Evolutionary conservation across 2,329 filamentous ascomycete genomes (phyloP).

Genomic region (Mycosphaerella sp.): DNA sequence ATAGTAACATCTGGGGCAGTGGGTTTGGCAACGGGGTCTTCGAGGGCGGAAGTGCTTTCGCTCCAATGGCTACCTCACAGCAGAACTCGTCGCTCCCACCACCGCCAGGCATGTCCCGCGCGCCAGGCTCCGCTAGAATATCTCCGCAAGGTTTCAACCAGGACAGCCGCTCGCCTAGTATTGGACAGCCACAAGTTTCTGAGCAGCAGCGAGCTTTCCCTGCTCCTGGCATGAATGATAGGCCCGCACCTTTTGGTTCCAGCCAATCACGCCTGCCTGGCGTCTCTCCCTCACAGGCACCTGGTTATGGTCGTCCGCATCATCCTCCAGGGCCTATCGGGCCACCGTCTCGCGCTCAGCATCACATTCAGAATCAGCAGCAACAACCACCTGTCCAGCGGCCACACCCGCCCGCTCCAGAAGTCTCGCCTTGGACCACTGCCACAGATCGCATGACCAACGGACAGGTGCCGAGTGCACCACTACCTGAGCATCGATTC

Average conservation of each 20-base stretch:
- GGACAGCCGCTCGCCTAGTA: slow-evolving; percentile 24
- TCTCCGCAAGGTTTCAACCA: slow-evolving; percentile 29
- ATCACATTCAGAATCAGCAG: slow-evolving; percentile 21
- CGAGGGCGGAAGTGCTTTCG: slow-evolving; percentile 36
- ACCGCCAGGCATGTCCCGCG: slow-evolving; percentile 31
- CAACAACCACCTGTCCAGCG: slow-evolving; percentile 10
- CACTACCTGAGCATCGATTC: slow-evolving; percentile 19
- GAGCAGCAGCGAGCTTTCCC: slow-evolving; percentile 28
- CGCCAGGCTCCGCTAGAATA: slow-evolving; percentile 28
- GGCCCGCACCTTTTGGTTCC: slow-evolving; percentile 24
- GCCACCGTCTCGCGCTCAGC: slow-evolving; percentile 28
- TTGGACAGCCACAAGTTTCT: slow-evolving; percentile 22
- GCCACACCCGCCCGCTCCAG: slow-evolving; percentile 6
- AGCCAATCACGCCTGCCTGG: slow-evolving; percentile 26
- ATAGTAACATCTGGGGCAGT: slow-evolving; percentile 66
- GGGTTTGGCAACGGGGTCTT: slow-evolving; percentile 75
- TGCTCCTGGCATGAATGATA: slow-evolving; percentile 27
- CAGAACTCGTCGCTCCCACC: slow-evolving; percentile 27
- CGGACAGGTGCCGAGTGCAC: slow-evolving; percentile 4
- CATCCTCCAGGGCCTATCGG: slow-evolving; percentile 33
- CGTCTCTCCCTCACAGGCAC: slow-evolving; percentile 24
- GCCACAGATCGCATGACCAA: slow-evolving; percentile 22
- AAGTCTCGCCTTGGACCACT: slow-evolving; percentile 28
- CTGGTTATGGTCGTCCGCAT: slow-evolving; percentile 27
- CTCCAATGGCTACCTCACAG: slow-evolving; percentile 28